Conservation (phyloP, 306 rosid species). For the Pachyrhizus erosus region DNA sequence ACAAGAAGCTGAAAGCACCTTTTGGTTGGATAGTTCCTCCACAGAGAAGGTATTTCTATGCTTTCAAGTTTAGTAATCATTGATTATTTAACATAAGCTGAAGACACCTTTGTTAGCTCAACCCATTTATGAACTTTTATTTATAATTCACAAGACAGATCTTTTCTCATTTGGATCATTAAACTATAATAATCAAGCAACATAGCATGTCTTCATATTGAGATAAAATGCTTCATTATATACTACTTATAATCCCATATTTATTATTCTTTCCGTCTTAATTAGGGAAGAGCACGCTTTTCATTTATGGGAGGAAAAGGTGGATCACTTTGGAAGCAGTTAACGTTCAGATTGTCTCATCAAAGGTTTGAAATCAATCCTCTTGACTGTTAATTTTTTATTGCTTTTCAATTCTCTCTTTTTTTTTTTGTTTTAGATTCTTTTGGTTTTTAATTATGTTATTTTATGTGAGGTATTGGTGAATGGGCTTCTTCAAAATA, state of each 20-base stretch:
- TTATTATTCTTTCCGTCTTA: constrained; percentile 26
- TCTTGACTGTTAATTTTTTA: constrained; percentile 13
- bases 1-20: constrained; percentile 80
- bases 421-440: constrained; percentile 22
- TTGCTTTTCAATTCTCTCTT: constrained; percentile 26
- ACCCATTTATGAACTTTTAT: constrained; percentile 7
- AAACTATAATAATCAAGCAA: background rate
- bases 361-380: constrained; percentile 64
- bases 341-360: constrained; percentile 75
- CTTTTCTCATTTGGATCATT: constrained; percentile 27
- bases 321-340: constrained; percentile 91
- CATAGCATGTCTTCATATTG: constrained; percentile 24
- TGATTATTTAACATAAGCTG: constrained; percentile 19
- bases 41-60: constrained; percentile 75
- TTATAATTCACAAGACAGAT: background rate
- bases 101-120: constrained; percentile 19
- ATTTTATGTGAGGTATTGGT: background rate
- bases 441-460: background rate
- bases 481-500: constrained; percentile 21
- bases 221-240: constrained; percentile 2
- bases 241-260: constrained; percentile 7
- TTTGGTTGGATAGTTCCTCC: constrained; percentile 99
- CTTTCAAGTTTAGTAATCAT: constrained; percentile 23
- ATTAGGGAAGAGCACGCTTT: constrained; percentile 89
- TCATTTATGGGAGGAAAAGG: constrained; percentile 98